Evolutionary conservation across 495 filamentous ascomycete genomes (phyloP), one percentile per base, ranked within the genome.

Genomic region (Penicillium flavigenum): DNA sequence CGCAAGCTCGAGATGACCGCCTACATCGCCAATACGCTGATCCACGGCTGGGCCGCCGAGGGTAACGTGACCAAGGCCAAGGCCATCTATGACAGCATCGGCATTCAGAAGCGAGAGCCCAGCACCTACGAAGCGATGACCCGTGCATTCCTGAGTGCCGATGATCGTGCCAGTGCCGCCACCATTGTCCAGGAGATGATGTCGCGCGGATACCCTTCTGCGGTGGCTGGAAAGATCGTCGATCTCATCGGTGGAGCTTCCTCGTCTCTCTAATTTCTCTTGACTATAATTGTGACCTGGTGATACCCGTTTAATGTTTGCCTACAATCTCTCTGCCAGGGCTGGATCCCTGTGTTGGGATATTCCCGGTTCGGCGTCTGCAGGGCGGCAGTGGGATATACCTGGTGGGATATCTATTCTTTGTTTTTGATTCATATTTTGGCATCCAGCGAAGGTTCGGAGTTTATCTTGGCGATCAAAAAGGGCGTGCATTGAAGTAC

Each of bases 111-210:
- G 76, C 84, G 94, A 27, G 94, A 98, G 75, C 94, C 94, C 7
- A 96, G 91, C 75, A 98, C 94, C n/a, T 98, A 98, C 68, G 94
- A 98, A 75, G 92, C 93, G 36, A 98, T 98, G 95, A 96, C 91
- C 19, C 83, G 95, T 22, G 95, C 95, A 0, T 97, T 88, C 77
- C 80, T 98, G 47, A 82, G 88, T 3, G 88, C 88, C 0, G 88
- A 95, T 61, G 88, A 96, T 60, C 84, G 88, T 27, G 80, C 84
- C 32, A 77, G 76, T 31, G 94, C 94, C 39, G 83, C 88, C 68
- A 69, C 50, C 27, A 87, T 95, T 29, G 95, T 96, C 39, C 80
- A 87, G 54, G 94, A 98, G 80, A 97, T 96, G 86, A 79, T 95
- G 39, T 85, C 83, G 36, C 79, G 93, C 42, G 93, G 94, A 17